These are phyloP conservation scores for Pseudonitzschia multistriata DNA, from an alignment of 108 stramenopile species.

Conservation along the genomic window DNA sequence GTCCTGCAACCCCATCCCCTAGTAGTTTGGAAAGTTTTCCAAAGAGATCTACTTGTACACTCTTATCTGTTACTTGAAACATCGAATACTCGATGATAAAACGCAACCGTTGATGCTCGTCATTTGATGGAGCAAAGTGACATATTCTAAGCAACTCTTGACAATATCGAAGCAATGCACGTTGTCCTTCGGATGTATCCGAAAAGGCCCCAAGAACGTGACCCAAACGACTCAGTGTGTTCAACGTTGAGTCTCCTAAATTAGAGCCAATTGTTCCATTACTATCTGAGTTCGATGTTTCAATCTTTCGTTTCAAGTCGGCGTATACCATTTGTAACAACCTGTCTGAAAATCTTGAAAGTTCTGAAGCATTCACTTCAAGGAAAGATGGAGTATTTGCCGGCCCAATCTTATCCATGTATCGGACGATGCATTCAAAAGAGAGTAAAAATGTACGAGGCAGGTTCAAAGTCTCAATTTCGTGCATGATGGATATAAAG, in stretches of 20 bases:
- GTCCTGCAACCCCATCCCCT: neutral
- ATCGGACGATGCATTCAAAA: slow-evolving; percentile 49
- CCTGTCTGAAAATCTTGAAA: neutral
- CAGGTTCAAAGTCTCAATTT: slow-evolving; percentile 47
- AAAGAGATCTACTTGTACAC: neutral
- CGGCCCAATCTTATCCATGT: slow-evolving; percentile 15
- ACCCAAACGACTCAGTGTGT: neutral
- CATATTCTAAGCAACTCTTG: neutral
- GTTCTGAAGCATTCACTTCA: neutral
- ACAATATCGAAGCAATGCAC: neutral
- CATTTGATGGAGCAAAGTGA: neutral
- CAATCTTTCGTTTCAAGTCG: slow-evolving; percentile 10
- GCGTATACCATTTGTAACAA: slow-evolving; percentile 4
- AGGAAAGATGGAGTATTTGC: slow-evolving; percentile 10
- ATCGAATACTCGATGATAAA: neutral
- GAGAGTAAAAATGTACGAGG: slow-evolving; percentile 68
- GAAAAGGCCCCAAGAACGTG: slow-evolving; percentile 1
- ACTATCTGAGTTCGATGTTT: neutral
- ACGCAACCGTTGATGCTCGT: slow-evolving; percentile 4
- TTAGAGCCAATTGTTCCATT: neutral
- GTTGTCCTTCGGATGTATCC: slow-evolving; percentile 6
- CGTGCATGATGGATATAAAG: slow-evolving; percentile 45
- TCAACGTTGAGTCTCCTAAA: neutral
- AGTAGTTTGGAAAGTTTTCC: neutral
- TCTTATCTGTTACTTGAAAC: neutral